These are phyloP conservation scores for Taiozyma sp. DNA, from an alignment of 1,139 yeast genomes.

Conservation along the genomic window DNA sequence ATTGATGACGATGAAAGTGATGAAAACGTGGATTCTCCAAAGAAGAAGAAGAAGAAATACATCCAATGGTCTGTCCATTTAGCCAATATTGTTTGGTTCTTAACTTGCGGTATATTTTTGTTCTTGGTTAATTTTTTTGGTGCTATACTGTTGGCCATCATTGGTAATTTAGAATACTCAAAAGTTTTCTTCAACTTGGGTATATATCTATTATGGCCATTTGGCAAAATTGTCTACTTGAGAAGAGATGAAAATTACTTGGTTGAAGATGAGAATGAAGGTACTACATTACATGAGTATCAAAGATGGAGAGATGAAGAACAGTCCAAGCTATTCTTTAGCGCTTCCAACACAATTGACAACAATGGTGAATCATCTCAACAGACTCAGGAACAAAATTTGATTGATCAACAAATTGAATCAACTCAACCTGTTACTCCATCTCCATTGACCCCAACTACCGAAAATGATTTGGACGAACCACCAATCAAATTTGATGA, in stretches of 20 bases:
- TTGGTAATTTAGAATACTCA: conserved; percentile 59
- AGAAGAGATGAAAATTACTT: conserved; percentile 76
- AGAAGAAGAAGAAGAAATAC: conserved; percentile 23
- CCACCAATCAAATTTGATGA: conserved; percentile 28
- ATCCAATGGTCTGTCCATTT: conserved; percentile 62
- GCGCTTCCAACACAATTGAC: conserved; percentile 21
- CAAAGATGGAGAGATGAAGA: conserved; percentile 86
- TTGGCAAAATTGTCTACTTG: conserved; percentile 84
- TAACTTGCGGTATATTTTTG: conserved; percentile 65
- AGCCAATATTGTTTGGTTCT: conserved; percentile 75
- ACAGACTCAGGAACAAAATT: background rate
- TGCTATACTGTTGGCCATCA: conserved; percentile 37
- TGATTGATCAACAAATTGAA: conserved; percentile 4
- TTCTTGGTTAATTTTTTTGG: conserved; percentile 47
- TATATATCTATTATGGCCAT: conserved; percentile 71
- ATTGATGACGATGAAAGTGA: conserved; percentile 34
- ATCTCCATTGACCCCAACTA: conserved; percentile 17
- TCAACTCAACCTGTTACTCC: conserved; percentile 1
- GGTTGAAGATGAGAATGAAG: conserved; percentile 86
- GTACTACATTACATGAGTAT: conserved; percentile 80
- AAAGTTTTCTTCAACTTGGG: conserved; percentile 60
- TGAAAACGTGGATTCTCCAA: background rate
- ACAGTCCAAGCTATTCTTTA: conserved; percentile 33
- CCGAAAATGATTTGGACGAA: conserved; percentile 12
- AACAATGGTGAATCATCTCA: background rate